A percentile compares a stretch with the other conserved stretches of the same genome.
Evolutionary conservation across 2,329 filamentous ascomycete species (phyloP).

Genomic region (Cytospora chrysosperma): DNA sequence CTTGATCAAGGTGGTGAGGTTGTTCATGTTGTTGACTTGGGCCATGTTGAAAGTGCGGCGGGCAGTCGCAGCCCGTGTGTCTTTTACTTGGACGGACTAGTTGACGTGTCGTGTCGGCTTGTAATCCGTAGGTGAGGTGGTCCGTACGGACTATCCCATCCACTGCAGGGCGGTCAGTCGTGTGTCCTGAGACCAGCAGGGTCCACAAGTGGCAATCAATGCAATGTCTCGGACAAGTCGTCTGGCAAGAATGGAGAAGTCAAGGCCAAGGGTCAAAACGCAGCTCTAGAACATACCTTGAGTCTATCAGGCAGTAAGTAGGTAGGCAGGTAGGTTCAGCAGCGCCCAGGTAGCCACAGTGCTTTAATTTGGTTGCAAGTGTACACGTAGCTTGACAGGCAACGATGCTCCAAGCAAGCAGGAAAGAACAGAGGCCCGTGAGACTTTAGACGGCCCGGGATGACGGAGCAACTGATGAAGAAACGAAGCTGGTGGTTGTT

Average conservation of each 20-base stretch:
- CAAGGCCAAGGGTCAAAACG: too few species aligned
- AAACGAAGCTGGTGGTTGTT: neutral
- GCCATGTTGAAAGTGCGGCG: slow-evolving; percentile 19
- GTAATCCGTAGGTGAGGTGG: slow-evolving; percentile 6
- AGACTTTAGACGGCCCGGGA: neutral
- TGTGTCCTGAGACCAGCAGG: neutral
- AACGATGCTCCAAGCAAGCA: neutral
- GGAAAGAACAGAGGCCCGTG: neutral
- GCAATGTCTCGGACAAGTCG: neutral
- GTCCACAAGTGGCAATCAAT: neutral
- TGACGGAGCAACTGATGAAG: neutral
- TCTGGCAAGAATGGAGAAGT: too few species aligned
- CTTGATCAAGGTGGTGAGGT: slow-evolving; percentile 96
- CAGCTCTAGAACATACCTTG: neutral
- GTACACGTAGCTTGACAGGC: neutral
- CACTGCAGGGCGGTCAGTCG: neutral
- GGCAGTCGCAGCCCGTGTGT: slow-evolving; percentile 20
- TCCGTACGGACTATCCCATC: slow-evolving; percentile 4
- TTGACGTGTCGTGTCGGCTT: slow-evolving; percentile 16
- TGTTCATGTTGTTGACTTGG: slow-evolving; percentile 77
- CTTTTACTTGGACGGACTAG: slow-evolving; percentile 4
- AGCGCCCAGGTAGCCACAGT: neutral
- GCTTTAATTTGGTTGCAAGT: neutral
- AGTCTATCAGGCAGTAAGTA: too few species aligned
- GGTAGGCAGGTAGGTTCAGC: neutral